Conservation (phyloP, 768 basidiomycete genomes). For the Podaxis sp. region DNA sequence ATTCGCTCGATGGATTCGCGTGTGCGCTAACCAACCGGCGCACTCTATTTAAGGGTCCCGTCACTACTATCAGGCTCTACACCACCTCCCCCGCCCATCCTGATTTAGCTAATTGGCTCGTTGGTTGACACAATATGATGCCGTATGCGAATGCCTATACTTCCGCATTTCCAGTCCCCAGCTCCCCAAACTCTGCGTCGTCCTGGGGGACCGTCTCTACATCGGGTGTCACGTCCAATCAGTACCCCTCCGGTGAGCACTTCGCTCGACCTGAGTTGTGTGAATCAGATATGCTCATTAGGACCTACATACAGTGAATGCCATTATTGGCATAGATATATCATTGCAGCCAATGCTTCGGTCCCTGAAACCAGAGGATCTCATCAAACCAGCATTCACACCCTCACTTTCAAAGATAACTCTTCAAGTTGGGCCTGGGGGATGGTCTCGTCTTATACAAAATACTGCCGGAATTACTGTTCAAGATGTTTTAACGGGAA, state of each 20-base stretch:
- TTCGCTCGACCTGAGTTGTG: background rate
- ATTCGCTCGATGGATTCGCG: background rate
- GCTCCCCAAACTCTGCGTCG: background rate
- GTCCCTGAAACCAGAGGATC: background rate
- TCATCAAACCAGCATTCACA: background rate
- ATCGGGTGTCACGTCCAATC: background rate
- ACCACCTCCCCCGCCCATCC: background rate
- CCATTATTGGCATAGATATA: background rate
- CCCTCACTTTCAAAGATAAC: background rate
- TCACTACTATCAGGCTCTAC: background rate
- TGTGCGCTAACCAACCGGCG: background rate
- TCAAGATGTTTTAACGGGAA: slow-evolving; percentile 3
- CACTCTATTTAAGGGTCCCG: background rate
- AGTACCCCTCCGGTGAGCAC: background rate
- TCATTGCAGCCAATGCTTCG: background rate
- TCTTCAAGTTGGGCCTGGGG: background rate
- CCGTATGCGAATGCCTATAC: background rate
- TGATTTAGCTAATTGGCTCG: background rate
- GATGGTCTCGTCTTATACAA: background rate
- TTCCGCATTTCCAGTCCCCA: background rate
- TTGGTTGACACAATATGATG: background rate
- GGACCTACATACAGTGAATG: background rate
- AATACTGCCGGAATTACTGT: slow-evolving; percentile 5
- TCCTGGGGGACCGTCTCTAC: slow-evolving; percentile 3
- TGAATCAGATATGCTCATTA: background rate